These are phyloP conservation scores for Massarina eburnea DNA, from an alignment of 2,329 filamentous ascomycete species.

Conservation along the genomic window DNA sequence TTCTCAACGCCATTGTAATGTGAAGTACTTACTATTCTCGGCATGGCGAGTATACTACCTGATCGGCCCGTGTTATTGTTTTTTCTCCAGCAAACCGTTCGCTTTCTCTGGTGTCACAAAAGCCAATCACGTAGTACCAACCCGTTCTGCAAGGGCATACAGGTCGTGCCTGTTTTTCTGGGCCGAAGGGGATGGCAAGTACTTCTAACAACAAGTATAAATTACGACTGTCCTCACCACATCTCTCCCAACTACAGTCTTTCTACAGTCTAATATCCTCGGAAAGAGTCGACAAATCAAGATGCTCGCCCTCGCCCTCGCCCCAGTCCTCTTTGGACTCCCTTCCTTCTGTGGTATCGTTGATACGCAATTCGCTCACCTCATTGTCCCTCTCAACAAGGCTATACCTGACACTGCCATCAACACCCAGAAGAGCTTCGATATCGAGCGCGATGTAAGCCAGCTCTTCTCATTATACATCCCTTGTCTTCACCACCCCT, in stretches of 20 bases:
- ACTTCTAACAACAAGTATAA: not conserved
- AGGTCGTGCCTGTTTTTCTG: constrained; percentile 2
- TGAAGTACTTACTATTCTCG: not conserved
- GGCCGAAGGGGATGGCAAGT: not conserved
- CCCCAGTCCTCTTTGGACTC: constrained; percentile 19
- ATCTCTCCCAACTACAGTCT: not conserved
- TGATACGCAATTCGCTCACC: constrained; percentile 30
- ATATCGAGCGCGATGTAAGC: constrained; percentile 22
- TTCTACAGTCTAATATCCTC: not conserved
- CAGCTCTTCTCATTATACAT: no score
- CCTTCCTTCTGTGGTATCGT: constrained; percentile 15
- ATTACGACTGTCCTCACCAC: not conserved
- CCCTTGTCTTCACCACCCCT: no score
- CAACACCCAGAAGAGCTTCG: constrained; percentile 24
- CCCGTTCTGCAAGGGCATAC: constrained; percentile 11
- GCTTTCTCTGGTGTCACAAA: not conserved
- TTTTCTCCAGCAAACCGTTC: not conserved
- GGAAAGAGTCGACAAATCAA: constrained; percentile 4
- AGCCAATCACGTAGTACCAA: constrained; percentile 10
- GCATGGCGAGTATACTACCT: not conserved
- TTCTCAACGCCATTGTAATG: no score
- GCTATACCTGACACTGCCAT: constrained; percentile 19
- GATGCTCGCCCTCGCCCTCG: constrained; percentile 26
- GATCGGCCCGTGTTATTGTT: not conserved
- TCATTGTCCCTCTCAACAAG: constrained; percentile 36